phyloP scores from a whole-genome alignment of 2,329 filamentous ascomycete genomes.

The Dactylellina drechsleri region DNA sequence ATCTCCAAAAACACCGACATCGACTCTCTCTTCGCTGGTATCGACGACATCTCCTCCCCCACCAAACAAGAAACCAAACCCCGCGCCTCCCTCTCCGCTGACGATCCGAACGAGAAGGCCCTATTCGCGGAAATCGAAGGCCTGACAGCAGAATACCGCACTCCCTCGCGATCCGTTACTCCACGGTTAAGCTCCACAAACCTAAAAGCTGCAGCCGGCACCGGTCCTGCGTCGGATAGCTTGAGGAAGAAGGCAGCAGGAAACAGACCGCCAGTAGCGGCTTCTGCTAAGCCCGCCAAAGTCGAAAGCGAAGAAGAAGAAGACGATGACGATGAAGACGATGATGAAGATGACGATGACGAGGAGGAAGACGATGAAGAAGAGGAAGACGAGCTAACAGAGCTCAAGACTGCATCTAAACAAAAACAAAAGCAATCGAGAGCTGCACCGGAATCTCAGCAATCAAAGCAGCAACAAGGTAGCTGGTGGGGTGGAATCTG shows the following conservation, averaged over 20 bases:
- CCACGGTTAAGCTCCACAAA: conserved; percentile 67
- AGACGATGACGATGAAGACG: conserved; percentile 66
- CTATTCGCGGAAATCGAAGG: conserved; percentile 88
- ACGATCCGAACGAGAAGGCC: conserved; percentile 71
- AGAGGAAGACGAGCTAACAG: conserved; percentile 29
- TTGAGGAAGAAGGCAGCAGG: conserved; percentile 59
- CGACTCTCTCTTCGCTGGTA: conserved; percentile 73
- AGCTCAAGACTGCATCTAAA: conserved; percentile 48
- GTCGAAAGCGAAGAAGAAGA: conserved; percentile 59
- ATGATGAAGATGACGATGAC: conserved; percentile 41
- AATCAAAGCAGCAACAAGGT: conserved; percentile 66
- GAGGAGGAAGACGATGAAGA: conserved; percentile 47
- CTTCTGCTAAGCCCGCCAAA: conserved; percentile 27
- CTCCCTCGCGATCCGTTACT: conserved; percentile 77
- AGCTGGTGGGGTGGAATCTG: conserved; percentile 91
- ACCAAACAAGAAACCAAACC: conserved; percentile 67
- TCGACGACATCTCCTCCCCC: conserved; percentile 65
- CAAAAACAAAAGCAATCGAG: conserved; percentile 1
- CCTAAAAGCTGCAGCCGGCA: conserved; percentile 61
- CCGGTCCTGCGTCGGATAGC: conserved; percentile 60
- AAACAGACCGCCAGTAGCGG: conserved; percentile 55
- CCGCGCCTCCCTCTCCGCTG: conserved; percentile 62
- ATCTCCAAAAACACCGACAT: conserved; percentile 71
- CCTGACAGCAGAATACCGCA: conserved; percentile 75
- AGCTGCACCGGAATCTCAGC: conserved; percentile 57